phyloP scores from a whole-genome alignment of 192 early-diverging fungal genomes.

The Chytriomyces hyalinus region DNA sequence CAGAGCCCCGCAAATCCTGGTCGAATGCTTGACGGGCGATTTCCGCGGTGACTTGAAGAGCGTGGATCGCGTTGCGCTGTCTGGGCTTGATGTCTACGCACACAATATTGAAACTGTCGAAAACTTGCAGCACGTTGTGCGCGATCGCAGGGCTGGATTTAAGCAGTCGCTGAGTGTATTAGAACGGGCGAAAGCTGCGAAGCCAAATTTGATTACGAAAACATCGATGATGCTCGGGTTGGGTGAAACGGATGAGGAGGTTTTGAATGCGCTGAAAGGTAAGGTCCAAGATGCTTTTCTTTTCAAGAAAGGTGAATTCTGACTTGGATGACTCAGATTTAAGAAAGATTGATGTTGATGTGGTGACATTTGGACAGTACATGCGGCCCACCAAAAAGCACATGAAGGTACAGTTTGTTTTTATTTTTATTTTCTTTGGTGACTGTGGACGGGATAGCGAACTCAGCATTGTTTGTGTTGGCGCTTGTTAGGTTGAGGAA shows the following conservation, averaged over 20 bases:
- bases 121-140: conserved; percentile 82
- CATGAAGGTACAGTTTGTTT: conserved; percentile 74
- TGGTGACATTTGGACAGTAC: conserved; percentile 97
- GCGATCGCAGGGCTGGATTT: conserved; percentile 91
- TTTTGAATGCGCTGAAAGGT: conserved; percentile 84
- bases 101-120: conserved; percentile 99
- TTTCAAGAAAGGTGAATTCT: conserved; percentile 14
- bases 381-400: conserved; percentile 99
- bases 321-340: conserved; percentile 56
- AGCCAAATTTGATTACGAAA: conserved; percentile 88
- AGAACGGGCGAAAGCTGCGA: conserved; percentile 81
- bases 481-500: conserved; percentile 66
- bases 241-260: conserved; percentile 94
- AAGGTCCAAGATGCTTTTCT: neutral
- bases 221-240: conserved; percentile 98
- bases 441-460: neutral
- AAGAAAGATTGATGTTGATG: conserved; percentile 83
- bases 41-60: conserved; percentile 79
- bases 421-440: neutral
- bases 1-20: conserved; percentile 87
- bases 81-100: conserved; percentile 96
- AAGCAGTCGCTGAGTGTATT: conserved; percentile 89
- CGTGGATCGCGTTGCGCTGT: conserved; percentile 82
- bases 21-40: conserved; percentile 96
- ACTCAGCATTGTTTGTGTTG: neutral